These are phyloP conservation scores for Pholiota adiposa DNA, from an alignment of 1,284 basidiomycete species.

Conservation along the genomic window DNA sequence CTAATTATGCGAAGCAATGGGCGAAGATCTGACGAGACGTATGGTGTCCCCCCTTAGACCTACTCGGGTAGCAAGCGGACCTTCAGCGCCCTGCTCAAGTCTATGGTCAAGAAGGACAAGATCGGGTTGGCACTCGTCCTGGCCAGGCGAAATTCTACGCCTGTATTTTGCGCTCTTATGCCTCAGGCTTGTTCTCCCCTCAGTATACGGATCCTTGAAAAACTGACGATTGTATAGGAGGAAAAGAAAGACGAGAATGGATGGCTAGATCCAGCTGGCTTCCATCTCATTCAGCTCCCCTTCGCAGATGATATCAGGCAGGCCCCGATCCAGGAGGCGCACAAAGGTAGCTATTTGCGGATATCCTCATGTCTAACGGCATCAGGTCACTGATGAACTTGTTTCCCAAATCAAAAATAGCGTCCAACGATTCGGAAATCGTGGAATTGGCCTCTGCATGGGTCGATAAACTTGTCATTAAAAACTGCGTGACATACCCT, in stretches of 20 bases:
- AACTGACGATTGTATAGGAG: slow-evolving; percentile 45
- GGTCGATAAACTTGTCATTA: slow-evolving; percentile 81
- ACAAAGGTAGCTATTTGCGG: slow-evolving; percentile 49
- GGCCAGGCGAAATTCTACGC: slow-evolving; percentile 74
- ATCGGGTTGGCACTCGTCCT: slow-evolving; percentile 81
- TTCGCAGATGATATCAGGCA: slow-evolving; percentile 94
- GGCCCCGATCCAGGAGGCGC: slow-evolving; percentile 62
- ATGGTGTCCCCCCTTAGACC: slow-evolving; percentile 43
- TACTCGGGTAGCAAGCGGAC: slow-evolving; percentile 92
- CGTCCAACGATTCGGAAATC: slow-evolving; percentile 70
- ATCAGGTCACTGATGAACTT: slow-evolving; percentile 6
- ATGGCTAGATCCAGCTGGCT: slow-evolving; percentile 86
- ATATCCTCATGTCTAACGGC: not conserved
- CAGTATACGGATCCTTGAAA: slow-evolving; percentile 4
- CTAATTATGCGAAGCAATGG: not conserved
- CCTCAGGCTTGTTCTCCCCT: slow-evolving; percentile 66
- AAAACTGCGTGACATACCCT: slow-evolving; percentile 79
- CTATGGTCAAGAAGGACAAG: slow-evolving; percentile 82
- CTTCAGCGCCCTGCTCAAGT: slow-evolving; percentile 86
- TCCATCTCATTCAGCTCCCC: slow-evolving; percentile 90
- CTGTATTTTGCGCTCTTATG: slow-evolving; percentile 84
- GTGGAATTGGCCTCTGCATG: slow-evolving; percentile 73
- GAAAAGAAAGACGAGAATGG: slow-evolving; percentile 77
- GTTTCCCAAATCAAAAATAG: slow-evolving; percentile 39
- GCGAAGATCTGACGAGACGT: not conserved